Base-by-base conservation (phyloP, 352 stramenopile species). In the Pythium rhizo-oryzae region DNA sequence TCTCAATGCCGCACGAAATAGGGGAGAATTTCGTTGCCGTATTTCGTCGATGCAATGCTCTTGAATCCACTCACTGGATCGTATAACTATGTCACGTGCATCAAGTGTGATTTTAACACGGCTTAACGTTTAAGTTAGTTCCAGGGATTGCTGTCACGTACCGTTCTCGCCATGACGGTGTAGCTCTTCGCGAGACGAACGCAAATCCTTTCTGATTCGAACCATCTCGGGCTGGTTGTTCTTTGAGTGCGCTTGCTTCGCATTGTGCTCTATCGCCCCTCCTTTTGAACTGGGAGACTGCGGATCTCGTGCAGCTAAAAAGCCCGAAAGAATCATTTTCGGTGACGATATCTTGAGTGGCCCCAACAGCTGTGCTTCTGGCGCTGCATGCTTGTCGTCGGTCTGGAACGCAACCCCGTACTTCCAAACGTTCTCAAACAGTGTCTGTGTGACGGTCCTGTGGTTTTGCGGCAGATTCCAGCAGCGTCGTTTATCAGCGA, bases 11-110 rank as follows among this genome's bases (percentile, higher is more conserved):
- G 43, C 41, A 21, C 24, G 6, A 39, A 53, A 55, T 55, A 86
- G 15, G 28, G 56, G 15, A 24, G 49, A 67, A 53, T 58, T 44
- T 23, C 60, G 43, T 11, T 23, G 9, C 3, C 77, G 24, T 30
- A 90, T 56, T 21, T 87, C 79, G 28, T 87, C 69, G 8, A 78
- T 55, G 59, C 84, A 92, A 43, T 89, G 68, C 21, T 81, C 74
- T 43, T 75, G 80, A 7, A 85, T 71, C 75, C 79, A 92, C 24
- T 79, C 59, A 8, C 71, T 65, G 0, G 70, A 73, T 21, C 58
- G 16, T n/a, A 60, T 44, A 6, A 67, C 60, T 16, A 33, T 6
- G 39, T 21, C 15, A 76, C 67, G 71, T 43, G 18, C 13, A 28
- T 44, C n/a, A 55, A 16, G 19, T 39, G 15, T 47, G 11, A 47